Evolutionary conservation across 2,329 filamentous ascomycete genomes (phyloP).

Genomic region (Fusarium vanettenii): DNA sequence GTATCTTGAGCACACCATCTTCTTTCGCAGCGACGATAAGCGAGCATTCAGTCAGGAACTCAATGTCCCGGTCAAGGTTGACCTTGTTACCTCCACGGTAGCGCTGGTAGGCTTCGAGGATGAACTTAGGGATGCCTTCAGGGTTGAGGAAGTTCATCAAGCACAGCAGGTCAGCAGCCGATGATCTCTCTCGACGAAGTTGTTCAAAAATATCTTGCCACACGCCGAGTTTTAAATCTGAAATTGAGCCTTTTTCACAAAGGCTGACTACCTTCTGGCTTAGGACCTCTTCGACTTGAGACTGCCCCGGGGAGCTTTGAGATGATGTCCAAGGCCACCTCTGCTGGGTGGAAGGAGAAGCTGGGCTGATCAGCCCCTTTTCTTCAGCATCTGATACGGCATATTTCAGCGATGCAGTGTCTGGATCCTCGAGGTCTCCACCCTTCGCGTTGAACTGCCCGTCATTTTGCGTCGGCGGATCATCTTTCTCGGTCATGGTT

Average conservation of each 20-base stretch:
- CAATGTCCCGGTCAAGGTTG: neutral
- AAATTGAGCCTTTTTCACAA: neutral
- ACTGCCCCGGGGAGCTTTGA: neutral
- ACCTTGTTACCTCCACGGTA: neutral
- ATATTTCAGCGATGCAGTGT: neutral
- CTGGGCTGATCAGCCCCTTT: neutral
- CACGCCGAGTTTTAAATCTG: neutral
- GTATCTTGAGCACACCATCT: neutral
- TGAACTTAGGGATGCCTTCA: neutral
- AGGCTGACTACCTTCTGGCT: neutral
- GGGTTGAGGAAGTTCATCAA: conserved; percentile 13
- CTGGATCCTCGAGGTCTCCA: neutral
- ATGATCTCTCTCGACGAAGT: neutral
- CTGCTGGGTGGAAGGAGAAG: neutral
- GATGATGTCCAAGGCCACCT: neutral
- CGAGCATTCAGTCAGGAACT: neutral
- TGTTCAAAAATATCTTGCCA: conserved; percentile 17
- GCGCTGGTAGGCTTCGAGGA: neutral
- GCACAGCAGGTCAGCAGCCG: conserved; percentile 4
- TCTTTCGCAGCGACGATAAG: neutral
- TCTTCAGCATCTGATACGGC: neutral
- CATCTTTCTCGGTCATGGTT: neutral
- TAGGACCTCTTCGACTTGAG: neutral
- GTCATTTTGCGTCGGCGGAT: neutral
- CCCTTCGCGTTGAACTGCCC: neutral